Percentiles rank a stretch among this genome's conserved stretches.
Evolutionary conservation across 225 moss, liverwort and hornwort genomes (phyloP).

Genomic region (Takakia lepidozioides): DNA sequence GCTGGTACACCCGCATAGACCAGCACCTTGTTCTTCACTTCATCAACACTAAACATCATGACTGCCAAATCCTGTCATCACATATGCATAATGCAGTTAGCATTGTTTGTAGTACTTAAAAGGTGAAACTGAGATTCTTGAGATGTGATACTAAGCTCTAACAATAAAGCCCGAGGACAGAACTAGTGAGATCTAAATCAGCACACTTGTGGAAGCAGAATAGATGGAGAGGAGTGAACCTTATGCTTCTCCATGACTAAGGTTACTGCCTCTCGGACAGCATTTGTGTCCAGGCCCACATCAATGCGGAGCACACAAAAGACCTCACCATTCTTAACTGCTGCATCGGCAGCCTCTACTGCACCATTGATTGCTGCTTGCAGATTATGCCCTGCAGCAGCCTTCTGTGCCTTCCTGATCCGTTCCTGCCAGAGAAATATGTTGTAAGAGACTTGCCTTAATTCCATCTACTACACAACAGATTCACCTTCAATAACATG

Average conservation of each 20-base stretch:
- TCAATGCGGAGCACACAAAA: constrained; percentile 47
- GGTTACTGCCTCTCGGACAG: constrained; percentile 52
- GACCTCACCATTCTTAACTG: constrained; percentile 22
- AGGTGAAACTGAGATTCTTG: too few relatives aligned
- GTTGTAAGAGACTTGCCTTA: too few relatives aligned
- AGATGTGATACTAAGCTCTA: too few relatives aligned
- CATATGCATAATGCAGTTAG: not conserved
- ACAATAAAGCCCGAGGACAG: too few relatives aligned
- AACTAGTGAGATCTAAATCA: too few relatives aligned
- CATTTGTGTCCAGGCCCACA: constrained; percentile 54
- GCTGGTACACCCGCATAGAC: constrained; percentile 53
- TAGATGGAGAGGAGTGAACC: too few relatives aligned
- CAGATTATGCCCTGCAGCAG: constrained; percentile 42
- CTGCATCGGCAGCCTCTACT: constrained; percentile 35
- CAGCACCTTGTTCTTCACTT: constrained; percentile 52
- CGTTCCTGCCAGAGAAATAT: constrained; percentile 32
- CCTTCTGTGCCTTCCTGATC: constrained; percentile 56
- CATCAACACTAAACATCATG: constrained; percentile 56
- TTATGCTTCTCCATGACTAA: constrained; percentile 57
- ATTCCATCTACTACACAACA: too few relatives aligned
- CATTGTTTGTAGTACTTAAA: too few relatives aligned
- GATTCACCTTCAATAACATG: too few relatives aligned
- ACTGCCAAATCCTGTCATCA: constrained; percentile 31
- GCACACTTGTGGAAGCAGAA: too few relatives aligned
- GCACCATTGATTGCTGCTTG: constrained; percentile 43